A percentile compares a stretch with the other conserved stretches of the same genome.
These are phyloP conservation scores for Backusella luteola DNA, from an alignment of 192 early-diverging fungal species.

Conservation along the genomic window DNA sequence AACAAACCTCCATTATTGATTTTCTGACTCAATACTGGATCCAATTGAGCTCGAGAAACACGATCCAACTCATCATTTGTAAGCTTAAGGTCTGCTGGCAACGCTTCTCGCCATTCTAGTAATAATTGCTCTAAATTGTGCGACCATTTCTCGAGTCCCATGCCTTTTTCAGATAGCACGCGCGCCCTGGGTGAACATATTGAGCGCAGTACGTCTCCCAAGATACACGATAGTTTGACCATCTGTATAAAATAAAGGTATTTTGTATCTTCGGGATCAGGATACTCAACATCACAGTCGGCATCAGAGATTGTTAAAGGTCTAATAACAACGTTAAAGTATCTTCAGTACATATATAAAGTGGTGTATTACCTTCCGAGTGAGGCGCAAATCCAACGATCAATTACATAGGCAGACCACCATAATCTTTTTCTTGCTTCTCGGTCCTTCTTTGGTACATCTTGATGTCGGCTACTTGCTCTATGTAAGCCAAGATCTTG, in stretches of 20 bases:
- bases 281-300: conserved; percentile 32
- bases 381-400: conserved; percentile 30
- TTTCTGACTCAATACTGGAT: not conserved
- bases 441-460: not conserved
- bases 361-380: conserved; percentile 19
- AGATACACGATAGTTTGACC: conserved; percentile 28
- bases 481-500: conserved; percentile 38
- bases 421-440: conserved; percentile 28
- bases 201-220: conserved; percentile 29
- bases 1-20: conserved; percentile 13
- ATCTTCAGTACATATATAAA: too few relatives aligned
- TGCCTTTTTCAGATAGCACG: conserved; percentile 1
- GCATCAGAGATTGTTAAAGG: conserved; percentile 34
- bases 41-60: not conserved
- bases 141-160: conserved; percentile 12
- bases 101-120: conserved; percentile 17
- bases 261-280: conserved; percentile 4
- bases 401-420: conserved; percentile 33
- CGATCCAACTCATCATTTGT: conserved; percentile 13
- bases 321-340: not conserved
- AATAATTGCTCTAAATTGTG: conserved; percentile 15
- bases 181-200: conserved; percentile 32
- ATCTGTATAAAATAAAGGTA: conserved; percentile 11
- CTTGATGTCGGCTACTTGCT: conserved; percentile 15
- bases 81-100: conserved; percentile 15